phyloP scores from a whole-genome alignment of 2,329 filamentous ascomycete species.

The Phialophora chinensis region DNA sequence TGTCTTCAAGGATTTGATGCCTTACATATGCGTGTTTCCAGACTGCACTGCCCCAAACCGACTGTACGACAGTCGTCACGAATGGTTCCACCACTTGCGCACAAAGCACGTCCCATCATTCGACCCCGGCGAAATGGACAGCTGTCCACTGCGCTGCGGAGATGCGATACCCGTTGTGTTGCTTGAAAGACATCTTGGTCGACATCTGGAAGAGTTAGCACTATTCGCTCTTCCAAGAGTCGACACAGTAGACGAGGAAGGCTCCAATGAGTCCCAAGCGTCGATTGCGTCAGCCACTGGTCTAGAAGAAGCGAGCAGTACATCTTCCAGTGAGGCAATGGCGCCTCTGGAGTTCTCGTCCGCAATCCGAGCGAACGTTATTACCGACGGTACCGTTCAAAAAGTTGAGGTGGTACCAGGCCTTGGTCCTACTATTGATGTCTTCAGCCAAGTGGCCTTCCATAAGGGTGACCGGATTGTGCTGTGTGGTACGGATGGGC shows the following conservation, averaged over 20 bases:
- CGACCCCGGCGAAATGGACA: not conserved
- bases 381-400: not conserved
- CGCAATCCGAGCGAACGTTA: not conserved
- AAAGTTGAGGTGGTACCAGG: not conserved
- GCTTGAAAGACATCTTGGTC: conserved; percentile 34
- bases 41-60: conserved; percentile 35
- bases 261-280: conserved; percentile 4
- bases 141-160: conserved; percentile 17
- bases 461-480: not conserved
- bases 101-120: not conserved
- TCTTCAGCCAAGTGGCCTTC: not conserved
- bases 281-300: not conserved
- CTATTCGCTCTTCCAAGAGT: conserved; percentile 34
- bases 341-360: not conserved
- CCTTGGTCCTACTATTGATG: not conserved
- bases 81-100: conserved; percentile 23
- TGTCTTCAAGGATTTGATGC: conserved; percentile 48
- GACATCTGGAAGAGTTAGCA: conserved; percentile 40
- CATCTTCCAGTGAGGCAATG: not conserved
- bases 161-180: not conserved
- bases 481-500: too few relatives aligned
- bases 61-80: conserved; percentile 31
- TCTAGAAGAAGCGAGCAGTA: not conserved
- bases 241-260: conserved; percentile 12
- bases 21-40: conserved; percentile 47